phyloP scores from a whole-genome alignment of 257 asterid genomes.

The Nicotiana noctiflora region DNA sequence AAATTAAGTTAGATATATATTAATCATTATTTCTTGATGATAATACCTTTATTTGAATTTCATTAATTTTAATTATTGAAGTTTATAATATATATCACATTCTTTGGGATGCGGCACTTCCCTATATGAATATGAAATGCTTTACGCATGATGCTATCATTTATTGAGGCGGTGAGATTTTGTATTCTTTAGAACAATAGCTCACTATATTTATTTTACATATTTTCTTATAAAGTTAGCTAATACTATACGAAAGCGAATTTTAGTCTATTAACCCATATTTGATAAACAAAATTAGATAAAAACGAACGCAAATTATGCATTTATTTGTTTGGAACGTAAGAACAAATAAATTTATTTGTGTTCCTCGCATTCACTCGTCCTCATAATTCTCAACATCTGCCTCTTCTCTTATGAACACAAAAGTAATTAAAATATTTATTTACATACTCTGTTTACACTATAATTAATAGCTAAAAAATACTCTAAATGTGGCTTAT shows the following conservation, averaged over 20 bases:
- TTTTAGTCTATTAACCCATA: not conserved
- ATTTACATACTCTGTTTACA: not conserved
- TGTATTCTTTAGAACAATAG: not conserved
- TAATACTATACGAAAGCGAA: not conserved
- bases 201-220: not conserved
- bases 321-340: not conserved
- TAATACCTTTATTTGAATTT: not conserved
- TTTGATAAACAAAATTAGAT: not conserved
- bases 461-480: not conserved
- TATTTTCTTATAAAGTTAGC: not conserved
- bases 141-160: no score
- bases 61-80: not conserved
- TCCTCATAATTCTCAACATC: no score
- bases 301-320: not conserved
- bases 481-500: not conserved
- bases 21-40: not conserved
- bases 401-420: no score
- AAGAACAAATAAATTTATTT: no score
- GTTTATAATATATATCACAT: no score
- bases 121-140: no score
- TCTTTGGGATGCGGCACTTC: no score
- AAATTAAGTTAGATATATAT: not conserved
- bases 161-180: not conserved
- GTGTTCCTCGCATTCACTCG: not conserved
- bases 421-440: no score